A percentile compares a stretch with the other conserved stretches of the same genome.
Conservation (phyloP, 140 eudicot genomes). For the Ambrosia hybrid region DNA sequence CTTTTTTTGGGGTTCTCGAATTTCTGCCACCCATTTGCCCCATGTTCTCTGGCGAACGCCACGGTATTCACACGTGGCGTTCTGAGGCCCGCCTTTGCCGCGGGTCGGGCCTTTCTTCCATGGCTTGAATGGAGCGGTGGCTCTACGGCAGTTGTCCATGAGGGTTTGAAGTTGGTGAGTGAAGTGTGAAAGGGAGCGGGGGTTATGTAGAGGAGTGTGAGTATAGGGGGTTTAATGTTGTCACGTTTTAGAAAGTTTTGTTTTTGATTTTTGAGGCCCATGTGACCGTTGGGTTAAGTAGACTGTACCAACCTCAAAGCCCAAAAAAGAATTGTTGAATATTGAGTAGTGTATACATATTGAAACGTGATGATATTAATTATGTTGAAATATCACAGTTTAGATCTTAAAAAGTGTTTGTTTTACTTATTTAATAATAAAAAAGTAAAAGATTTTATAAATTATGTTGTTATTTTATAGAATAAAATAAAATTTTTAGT, state of each 20-base stretch:
- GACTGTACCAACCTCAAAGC: conserved; percentile 35
- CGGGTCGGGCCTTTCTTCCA: conserved; percentile 99
- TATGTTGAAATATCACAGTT: neutral
- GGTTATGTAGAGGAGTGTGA: conserved; percentile 46
- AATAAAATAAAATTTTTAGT: neutral
- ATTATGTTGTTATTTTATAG: neutral
- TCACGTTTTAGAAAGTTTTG: conserved; percentile 58
- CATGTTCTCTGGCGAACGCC: conserved; percentile 94
- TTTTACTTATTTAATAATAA: neutral
- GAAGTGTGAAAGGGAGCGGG: conserved; percentile 60
- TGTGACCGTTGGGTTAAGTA: conserved; percentile 73
- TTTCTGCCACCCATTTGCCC: conserved; percentile 99
- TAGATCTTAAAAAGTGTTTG: neutral
- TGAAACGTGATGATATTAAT: neutral
- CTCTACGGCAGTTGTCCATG: conserved; percentile 68
- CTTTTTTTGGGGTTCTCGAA: conserved; percentile 90
- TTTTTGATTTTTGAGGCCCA: conserved; percentile 44
- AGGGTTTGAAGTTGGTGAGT: conserved; percentile 31
- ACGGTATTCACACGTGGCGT: conserved; percentile 76
- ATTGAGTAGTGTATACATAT: no score
- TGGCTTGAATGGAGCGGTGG: conserved; percentile 63
- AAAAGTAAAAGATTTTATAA: neutral
- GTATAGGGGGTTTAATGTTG: conserved; percentile 54
- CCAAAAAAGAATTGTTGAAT: conserved; percentile 14
- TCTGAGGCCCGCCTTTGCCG: conserved; percentile 97